A percentile compares a stretch with the other conserved stretches of the same genome.
These are phyloP conservation scores for Neopestalotiopsis sp. DNA, from an alignment of 2,329 filamentous ascomycete genomes.

Conservation along the genomic window DNA sequence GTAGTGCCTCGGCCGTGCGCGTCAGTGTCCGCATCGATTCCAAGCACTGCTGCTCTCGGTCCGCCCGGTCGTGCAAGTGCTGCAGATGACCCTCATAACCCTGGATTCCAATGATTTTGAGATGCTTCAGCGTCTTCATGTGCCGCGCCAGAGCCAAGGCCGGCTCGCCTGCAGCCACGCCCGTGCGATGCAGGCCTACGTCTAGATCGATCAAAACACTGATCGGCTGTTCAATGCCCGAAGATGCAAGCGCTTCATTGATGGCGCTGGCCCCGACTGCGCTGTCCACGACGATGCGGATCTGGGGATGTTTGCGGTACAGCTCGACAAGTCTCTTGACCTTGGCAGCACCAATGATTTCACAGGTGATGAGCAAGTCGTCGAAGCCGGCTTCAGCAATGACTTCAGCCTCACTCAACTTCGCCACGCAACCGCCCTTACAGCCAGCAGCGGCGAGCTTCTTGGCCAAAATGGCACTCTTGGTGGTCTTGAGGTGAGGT, in stretches of 20 bases:
- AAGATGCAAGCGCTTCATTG: slow-evolving; percentile 43
- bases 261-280: slow-evolving; percentile 50
- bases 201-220: slow-evolving; percentile 53
- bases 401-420: slow-evolving; percentile 53
- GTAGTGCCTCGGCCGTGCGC: slow-evolving; percentile 46
- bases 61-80: slow-evolving; percentile 51
- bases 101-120: slow-evolving; percentile 54
- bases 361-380: slow-evolving; percentile 57
- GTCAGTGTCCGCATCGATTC: slow-evolving; percentile 52
- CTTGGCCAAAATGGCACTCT: slow-evolving; percentile 50
- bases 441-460: slow-evolving; percentile 52
- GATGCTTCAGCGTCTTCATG: slow-evolving; percentile 40
- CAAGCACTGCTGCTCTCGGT: slow-evolving; percentile 48
- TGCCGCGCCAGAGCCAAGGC: slow-evolving; percentile 46
- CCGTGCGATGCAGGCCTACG: slow-evolving; percentile 56
- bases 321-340: slow-evolving; percentile 51
- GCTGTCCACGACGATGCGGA: slow-evolving; percentile 56
- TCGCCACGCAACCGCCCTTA: slow-evolving; percentile 57
- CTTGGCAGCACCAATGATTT: slow-evolving; percentile 53
- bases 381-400: slow-evolving; percentile 50
- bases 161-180: slow-evolving; percentile 47
- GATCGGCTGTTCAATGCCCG: slow-evolving; percentile 44
- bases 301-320: slow-evolving; percentile 40
- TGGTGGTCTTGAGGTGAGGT: slow-evolving; percentile 60
- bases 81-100: slow-evolving; percentile 61